These are phyloP conservation scores for Gloeopeniophorella convolvens DNA, from an alignment of 768 basidiomycete species.

Conservation along the genomic window DNA sequence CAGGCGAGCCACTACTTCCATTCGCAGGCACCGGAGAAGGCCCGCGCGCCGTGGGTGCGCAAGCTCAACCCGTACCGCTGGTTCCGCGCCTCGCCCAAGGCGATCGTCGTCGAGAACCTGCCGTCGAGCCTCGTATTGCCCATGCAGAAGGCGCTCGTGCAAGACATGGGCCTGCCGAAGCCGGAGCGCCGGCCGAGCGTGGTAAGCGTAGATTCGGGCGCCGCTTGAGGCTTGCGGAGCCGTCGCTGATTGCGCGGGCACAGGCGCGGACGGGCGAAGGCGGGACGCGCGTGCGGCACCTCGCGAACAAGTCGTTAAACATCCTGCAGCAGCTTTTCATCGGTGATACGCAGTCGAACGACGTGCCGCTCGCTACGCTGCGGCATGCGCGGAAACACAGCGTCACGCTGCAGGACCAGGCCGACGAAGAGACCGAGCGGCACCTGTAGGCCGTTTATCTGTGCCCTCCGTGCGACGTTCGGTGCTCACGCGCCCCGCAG, in stretches of 20 bases:
- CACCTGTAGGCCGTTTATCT: slow-evolving; percentile 50
- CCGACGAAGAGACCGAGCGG: slow-evolving; percentile 61
- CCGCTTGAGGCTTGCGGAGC: background rate
- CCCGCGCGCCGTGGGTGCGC: slow-evolving; percentile 56
- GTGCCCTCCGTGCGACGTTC: background rate
- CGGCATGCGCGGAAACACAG: slow-evolving; percentile 32
- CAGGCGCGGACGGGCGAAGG: background rate
- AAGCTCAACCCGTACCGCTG: slow-evolving; percentile 85
- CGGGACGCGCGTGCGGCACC: slow-evolving; percentile 40
- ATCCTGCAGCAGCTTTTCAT: slow-evolving; percentile 61
- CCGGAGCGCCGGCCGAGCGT: slow-evolving; percentile 26
- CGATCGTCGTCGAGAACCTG: slow-evolving; percentile 61
- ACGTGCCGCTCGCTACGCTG: slow-evolving; percentile 56
- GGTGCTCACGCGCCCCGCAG: slow-evolving; percentile 30
- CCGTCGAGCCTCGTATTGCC: slow-evolving; percentile 73
- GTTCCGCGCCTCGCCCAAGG: slow-evolving; percentile 66
- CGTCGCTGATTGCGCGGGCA: background rate
- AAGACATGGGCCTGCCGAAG: slow-evolving; percentile 42
- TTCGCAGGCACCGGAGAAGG: slow-evolving; percentile 44
- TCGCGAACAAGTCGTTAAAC: slow-evolving; percentile 50
- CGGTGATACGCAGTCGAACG: slow-evolving; percentile 42
- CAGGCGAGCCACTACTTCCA: slow-evolving; percentile 71
- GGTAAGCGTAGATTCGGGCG: slow-evolving; percentile 24
- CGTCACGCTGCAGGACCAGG: slow-evolving; percentile 24
- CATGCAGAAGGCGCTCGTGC: slow-evolving; percentile 69